Conservation (phyloP, 495 filamentous ascomycete genomes). For the Podospora appendiculata region DNA sequence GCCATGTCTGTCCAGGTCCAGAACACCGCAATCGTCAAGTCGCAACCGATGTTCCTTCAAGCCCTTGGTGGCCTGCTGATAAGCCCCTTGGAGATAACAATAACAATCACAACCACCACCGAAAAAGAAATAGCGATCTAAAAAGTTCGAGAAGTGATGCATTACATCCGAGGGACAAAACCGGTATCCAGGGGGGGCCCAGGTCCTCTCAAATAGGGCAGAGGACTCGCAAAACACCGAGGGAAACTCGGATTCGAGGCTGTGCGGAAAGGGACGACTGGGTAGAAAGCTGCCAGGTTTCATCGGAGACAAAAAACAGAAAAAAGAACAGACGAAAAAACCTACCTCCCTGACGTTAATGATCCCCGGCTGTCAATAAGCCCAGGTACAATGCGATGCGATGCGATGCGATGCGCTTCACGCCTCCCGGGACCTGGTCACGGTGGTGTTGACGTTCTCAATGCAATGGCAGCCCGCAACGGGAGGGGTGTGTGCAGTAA, state of each 20-base stretch:
- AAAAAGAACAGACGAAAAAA: constrained; percentile 1
- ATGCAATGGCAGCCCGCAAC: neutral
- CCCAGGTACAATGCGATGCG: constrained; percentile 2
- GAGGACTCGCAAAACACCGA: constrained; percentile 1
- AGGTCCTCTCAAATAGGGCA: neutral
- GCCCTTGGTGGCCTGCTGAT: neutral
- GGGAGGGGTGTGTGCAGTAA: constrained; percentile 11
- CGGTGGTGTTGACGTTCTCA: neutral
- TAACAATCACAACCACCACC: neutral
- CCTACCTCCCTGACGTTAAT: constrained; percentile 12
- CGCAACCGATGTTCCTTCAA: neutral
- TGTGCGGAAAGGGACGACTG: too few relatives aligned
- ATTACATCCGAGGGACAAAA: neutral
- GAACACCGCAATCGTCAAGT: neutral
- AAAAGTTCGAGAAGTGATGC: neutral
- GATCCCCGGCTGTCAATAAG: constrained; percentile 7
- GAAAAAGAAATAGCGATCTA: neutral
- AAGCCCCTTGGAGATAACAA: neutral
- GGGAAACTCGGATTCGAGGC: neutral
- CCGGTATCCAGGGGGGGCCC: neutral
- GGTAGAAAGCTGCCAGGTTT: too few relatives aligned
- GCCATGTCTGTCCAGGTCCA: constrained; percentile 6
- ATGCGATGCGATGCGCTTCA: constrained; percentile 6
- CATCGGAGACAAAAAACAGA: neutral
- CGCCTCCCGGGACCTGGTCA: neutral